Percentiles rank a stretch among this genome's conserved stretches.
phyloP scores from a whole-genome alignment of 768 basidiomycete genomes.

The Leccinum barrowsii region DNA sequence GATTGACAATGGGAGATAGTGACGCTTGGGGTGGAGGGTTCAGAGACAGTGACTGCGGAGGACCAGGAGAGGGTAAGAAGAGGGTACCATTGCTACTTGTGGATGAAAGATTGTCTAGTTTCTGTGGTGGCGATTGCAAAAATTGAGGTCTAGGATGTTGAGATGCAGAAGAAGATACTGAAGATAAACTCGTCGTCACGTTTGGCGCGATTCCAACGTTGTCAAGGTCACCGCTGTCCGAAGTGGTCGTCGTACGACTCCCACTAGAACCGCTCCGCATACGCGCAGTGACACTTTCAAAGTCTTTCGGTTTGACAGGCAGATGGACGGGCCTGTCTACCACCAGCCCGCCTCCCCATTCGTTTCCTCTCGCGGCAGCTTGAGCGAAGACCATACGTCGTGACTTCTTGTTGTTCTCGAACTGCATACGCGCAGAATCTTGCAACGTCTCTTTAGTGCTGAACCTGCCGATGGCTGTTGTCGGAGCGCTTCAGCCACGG shows the following conservation, averaged over 20 bases:
- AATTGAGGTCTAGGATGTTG: conserved; percentile 41
- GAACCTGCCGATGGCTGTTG: conserved; percentile 40
- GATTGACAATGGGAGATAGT: conserved; percentile 73
- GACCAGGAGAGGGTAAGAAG: conserved; percentile 35
- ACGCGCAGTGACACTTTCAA: conserved; percentile 42
- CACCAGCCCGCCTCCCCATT: conserved; percentile 48
- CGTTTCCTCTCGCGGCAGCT: conserved; percentile 62
- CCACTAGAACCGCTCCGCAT: conserved; percentile 81
- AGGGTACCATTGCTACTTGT: conserved; percentile 38
- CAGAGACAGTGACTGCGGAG: conserved; percentile 33
- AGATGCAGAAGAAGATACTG: conserved; percentile 61
- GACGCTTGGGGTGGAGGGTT: conserved; percentile 41
- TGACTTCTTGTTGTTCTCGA: conserved; percentile 75
- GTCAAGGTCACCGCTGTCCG: conserved; percentile 68
- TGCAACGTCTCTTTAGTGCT: conserved; percentile 75
- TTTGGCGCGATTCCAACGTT: conserved; percentile 39
- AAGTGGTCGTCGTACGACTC: conserved; percentile 71
- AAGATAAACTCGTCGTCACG: conserved; percentile 45
- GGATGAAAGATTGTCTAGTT: conserved; percentile 27
- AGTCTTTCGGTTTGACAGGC: conserved; percentile 43
- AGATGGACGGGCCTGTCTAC: conserved; percentile 44
- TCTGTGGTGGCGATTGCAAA: conserved; percentile 44
- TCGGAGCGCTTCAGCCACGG: conserved; percentile 1
- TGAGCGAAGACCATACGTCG: conserved; percentile 71
- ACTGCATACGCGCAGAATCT: conserved; percentile 75